Percentiles rank a stretch among this genome's conserved stretches.
Evolutionary conservation across 441 rosid genomes (phyloP).

Genomic region (Populus hybrid): DNA sequence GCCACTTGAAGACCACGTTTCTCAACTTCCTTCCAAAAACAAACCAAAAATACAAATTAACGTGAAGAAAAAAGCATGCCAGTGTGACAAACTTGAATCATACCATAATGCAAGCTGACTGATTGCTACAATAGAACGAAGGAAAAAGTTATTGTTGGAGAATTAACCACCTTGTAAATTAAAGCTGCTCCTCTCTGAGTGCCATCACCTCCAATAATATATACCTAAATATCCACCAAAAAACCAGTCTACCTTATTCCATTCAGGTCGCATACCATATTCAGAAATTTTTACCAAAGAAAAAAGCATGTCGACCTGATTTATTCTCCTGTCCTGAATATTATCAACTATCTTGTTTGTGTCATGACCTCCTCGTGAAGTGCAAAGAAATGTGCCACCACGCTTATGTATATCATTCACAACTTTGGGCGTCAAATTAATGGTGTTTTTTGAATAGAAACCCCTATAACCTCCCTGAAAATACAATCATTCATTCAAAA

Average conservation of each 20-base stretch:
- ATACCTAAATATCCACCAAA: conserved; percentile 35
- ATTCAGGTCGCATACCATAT: not conserved
- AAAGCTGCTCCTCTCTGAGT: conserved; percentile 52
- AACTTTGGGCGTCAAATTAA: conserved; percentile 42
- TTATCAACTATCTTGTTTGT: conserved; percentile 48
- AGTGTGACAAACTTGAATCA: not conserved
- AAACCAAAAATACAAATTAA: conserved; percentile 12
- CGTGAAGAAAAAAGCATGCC: not conserved
- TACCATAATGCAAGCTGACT: not conserved
- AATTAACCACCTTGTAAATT: conserved; percentile 38
- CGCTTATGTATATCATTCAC: conserved; percentile 59
- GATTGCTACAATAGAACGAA: not conserved
- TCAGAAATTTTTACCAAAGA: conserved; percentile 5
- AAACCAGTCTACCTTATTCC: not conserved
- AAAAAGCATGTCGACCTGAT: conserved; percentile 34
- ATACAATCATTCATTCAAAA: conserved; percentile 6
- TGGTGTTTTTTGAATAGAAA: conserved; percentile 45
- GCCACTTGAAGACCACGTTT: conserved; percentile 55
- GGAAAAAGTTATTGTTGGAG: not conserved
- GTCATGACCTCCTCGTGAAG: conserved; percentile 58
- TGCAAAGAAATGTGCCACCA: conserved; percentile 52
- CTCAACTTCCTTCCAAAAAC: conserved; percentile 48
- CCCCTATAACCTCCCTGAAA: conserved; percentile 57
- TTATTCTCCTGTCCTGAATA: conserved; percentile 57
- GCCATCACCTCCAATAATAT: conserved; percentile 61